These are phyloP conservation scores for Scortechinia acanthostroma DNA, from an alignment of 2,329 filamentous ascomycete species.

Conservation along the genomic window DNA sequence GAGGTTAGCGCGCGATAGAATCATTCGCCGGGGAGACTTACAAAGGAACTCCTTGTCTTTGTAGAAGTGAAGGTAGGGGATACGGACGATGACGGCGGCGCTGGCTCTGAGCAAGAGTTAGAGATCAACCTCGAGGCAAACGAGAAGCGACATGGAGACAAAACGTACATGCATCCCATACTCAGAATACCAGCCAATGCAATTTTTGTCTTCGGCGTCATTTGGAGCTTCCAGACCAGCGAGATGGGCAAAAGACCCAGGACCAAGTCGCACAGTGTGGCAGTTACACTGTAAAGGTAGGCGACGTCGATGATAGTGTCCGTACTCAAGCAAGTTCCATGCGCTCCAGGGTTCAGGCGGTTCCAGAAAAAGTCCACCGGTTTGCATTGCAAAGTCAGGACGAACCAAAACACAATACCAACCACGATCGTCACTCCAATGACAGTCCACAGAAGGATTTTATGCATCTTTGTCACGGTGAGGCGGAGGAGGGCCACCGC, in stretches of 20 bases:
- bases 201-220: not conserved
- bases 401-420: not conserved
- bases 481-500: not conserved
- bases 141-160: not conserved
- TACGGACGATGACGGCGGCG: conserved; percentile 3
- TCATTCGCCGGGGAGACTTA: not conserved
- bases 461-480: not conserved
- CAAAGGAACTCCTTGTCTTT: conserved; percentile 3
- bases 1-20: not conserved
- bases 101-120: conserved; percentile 1
- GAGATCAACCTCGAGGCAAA: not conserved
- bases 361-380: not conserved
- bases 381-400: conserved; percentile 1
- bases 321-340: not conserved
- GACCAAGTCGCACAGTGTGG: not conserved
- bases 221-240: not conserved
- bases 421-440: not conserved
- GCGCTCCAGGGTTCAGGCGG: not conserved
- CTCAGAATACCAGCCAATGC: conserved; percentile 11
- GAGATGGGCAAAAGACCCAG: not conserved
- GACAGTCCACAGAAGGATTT: not conserved
- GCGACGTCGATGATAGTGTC: not conserved
- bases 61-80: conserved; percentile 3
- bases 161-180: conserved; percentile 18
- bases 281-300: not conserved